Evolutionary conservation across 441 rosid genomes (phyloP).

Genomic region (Adansonia rubrostipa): DNA sequence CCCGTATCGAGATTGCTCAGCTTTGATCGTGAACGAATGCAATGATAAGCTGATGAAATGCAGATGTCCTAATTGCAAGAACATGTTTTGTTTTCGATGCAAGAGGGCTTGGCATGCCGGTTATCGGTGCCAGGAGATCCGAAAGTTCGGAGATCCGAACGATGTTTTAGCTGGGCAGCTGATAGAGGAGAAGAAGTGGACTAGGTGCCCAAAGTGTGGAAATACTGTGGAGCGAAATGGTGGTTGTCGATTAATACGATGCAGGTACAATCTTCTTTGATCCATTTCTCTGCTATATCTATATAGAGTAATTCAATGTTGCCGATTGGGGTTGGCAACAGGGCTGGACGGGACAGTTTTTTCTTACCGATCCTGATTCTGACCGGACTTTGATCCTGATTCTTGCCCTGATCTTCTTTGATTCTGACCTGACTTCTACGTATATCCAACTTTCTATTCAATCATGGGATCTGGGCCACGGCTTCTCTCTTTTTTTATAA

Average conservation of each 20-base stretch:
- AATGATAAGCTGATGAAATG: neutral
- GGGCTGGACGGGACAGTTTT: too few species aligned
- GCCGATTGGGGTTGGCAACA: too few species aligned
- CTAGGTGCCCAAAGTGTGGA: conserved; percentile 30
- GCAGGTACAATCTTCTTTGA: neutral
- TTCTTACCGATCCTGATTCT: too few species aligned
- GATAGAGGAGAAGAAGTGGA: conserved; percentile 28
- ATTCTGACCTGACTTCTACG: too few species aligned
- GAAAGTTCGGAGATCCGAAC: conserved; percentile 9
- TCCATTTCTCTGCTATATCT: too few species aligned
- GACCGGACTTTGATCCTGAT: too few species aligned
- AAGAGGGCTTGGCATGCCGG: conserved; percentile 32
- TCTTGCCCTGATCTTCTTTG: too few species aligned
- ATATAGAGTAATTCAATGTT: too few species aligned
- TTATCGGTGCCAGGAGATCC: conserved; percentile 19
- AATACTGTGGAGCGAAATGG: conserved; percentile 24
- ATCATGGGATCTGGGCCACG: too few species aligned
- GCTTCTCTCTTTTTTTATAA: too few species aligned
- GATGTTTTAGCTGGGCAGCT: conserved; percentile 27
- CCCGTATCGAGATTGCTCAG: conserved; percentile 32
- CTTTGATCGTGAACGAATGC: conserved; percentile 33
- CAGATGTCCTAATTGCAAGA: conserved; percentile 36
- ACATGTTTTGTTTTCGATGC: conserved; percentile 32
- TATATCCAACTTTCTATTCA: too few species aligned
- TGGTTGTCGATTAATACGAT: neutral